Base-by-base conservation (phyloP, 352 stramenopile genomes). In the Pythium phragmiticola region DNA sequence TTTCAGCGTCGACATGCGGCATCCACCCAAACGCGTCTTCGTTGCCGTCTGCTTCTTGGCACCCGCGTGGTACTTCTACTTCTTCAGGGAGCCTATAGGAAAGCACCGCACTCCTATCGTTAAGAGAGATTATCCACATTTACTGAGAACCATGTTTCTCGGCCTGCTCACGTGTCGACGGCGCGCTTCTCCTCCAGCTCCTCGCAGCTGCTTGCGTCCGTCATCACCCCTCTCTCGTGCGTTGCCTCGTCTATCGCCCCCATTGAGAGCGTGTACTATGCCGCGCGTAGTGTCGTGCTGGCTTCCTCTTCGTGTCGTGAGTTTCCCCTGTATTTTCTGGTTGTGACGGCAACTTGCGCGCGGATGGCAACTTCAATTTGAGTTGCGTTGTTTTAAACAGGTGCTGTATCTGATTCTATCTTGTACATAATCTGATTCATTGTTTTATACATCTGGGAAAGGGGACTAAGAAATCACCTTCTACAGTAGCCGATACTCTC, bases 11-110 rank as follows among this genome's bases (percentile, higher is more conserved):
- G 56, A 84, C 72, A 43, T 74, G 72, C 47, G 72, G 65, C 41
- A 76, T 61, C 83, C 83, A 92, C 16, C 83, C 83, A 57, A 92
- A 92, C 23, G 39, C 17, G 0, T 47, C 41, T 19, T 69, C 55
- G 0, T 52, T 17, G 16, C 13, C 23, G 34, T 34, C 21, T 4
- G 26, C 26, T 26, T 17, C 7, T 39, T 41, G 39, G 11, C 39
- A 46, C 9, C 19, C 39, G 39, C 39, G 2, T n/a, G 14, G 39
- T 7, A 1, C 13, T 16, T 46, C 39, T 21, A n/a, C 39, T 5
- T 46, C 39, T 2, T 14, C 13, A 19, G 12, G 13, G 39, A 9
- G 39, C 13, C 39, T 46, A 39, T 6, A 39, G 34, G 34, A 9
- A 39, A 14, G 7, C 34, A 39, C 34, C 4, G 34, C 26, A 30